Evolutionary conservation across 2,329 filamentous ascomycete species (phyloP), one percentile per base, ranked within the genome.

Genomic region (Curvularia verruculosa): DNA sequence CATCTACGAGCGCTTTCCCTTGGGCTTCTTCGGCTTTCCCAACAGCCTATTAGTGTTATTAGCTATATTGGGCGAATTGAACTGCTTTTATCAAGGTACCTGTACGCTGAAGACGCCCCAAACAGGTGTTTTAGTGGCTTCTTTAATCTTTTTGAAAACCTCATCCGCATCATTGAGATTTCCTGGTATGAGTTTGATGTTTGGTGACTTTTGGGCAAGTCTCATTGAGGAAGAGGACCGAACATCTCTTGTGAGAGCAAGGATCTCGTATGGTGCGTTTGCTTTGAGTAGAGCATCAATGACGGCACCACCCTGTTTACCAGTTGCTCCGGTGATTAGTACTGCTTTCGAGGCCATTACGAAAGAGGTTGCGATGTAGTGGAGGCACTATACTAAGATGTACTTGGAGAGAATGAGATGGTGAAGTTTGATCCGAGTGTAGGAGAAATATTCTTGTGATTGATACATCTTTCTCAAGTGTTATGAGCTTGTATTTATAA

Each of bases 271-370:
- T 18, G 69, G 55, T 31, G 73, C 60, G 49, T 71, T 63, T 5
- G 72, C 56, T 44, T 68, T 59, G 48, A 80, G 68, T 3, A 81
- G 67, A 5, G 77, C 75, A 34, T 73, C 58, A 52, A 81, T 68
- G 28, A 77, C 64, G 13, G 77, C 73, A 40, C 78, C 75, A 53
- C 79, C 79, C 70, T 81, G 79, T 58, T 80, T 79, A 54, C 79
- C 78, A 12, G 79, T 80, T 5, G 78, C 79, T 29, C 79, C 78
- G 15, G 77, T 78, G 23, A 81, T 61, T 48, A 80, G 69, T 13
- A 80, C 12, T 50, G 56, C 54, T 61, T 41, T 61, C 34, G 34
- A n/a, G 15, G 6, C 15, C 34, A 36, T 36, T 36, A n/a, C 15
- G 18, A 15, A 7, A 18, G 34, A n/a, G 5, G 15, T 5, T 18